phyloP scores from a whole-genome alignment of 352 stramenopile genomes.

The Phytophthora fragariae region DNA sequence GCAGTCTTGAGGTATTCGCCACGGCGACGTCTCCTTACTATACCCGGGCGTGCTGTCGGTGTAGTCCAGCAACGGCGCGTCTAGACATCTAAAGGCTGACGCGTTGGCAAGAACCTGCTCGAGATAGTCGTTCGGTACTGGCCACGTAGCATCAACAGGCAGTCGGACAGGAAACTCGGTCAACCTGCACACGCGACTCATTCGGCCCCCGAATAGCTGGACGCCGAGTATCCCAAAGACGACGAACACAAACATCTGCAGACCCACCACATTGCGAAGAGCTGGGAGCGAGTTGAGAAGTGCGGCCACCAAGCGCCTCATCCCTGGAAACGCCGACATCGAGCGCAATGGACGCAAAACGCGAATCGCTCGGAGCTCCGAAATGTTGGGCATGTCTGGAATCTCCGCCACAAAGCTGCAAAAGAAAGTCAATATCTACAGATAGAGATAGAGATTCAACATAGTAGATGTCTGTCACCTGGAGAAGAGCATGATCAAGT shows the following conservation, averaged over 20 bases:
- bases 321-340: not conserved
- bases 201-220: not conserved
- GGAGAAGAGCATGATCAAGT: conserved; percentile 90
- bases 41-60: not conserved
- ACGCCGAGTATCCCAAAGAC: not conserved
- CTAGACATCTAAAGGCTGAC: not conserved
- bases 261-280: not conserved
- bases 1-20: conserved; percentile 42
- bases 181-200: not conserved
- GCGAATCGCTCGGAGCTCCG: not conserved
- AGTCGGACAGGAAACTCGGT: not conserved
- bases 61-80: not conserved
- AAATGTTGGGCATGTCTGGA: conserved; percentile 6
- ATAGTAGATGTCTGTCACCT: conserved; percentile 43
- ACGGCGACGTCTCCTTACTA: not conserved
- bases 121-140: not conserved
- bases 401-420: conserved; percentile 50
- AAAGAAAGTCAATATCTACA: not conserved
- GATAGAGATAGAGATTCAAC: too few species aligned
- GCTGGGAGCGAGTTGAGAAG: not conserved
- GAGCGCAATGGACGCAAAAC: not conserved
- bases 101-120: not conserved
- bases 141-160: not conserved
- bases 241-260: not conserved
- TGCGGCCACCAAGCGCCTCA: not conserved